phyloP scores from a whole-genome alignment of 208 protist species.

The Acanthamoeba healyi region DNA sequence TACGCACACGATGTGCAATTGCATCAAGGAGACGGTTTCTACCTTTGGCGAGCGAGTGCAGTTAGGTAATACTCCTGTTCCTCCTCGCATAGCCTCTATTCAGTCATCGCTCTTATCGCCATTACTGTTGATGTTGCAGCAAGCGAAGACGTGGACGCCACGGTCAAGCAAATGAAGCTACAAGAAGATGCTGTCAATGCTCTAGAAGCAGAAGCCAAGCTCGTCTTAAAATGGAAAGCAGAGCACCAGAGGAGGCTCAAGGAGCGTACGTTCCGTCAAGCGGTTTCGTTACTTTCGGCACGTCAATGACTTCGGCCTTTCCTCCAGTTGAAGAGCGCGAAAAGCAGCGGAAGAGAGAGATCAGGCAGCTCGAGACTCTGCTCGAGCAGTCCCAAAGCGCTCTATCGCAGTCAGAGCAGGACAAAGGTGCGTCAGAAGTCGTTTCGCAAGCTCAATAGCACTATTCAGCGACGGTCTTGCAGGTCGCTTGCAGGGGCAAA shows the following conservation, averaged over 20 bases:
- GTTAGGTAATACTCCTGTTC: not conserved
- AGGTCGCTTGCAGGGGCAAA: constrained; percentile 1
- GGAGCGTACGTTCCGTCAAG: constrained; percentile 4
- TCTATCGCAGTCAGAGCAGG: not conserved
- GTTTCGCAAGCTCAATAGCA: not conserved
- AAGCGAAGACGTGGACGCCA: not conserved
- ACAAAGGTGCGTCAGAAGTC: not conserved
- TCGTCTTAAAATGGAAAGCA: constrained; percentile 5
- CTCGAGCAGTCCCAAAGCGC: constrained; percentile 3
- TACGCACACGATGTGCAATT: constrained; percentile 67
- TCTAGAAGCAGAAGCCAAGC: not conserved
- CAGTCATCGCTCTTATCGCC: not conserved
- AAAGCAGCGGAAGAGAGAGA: not conserved
- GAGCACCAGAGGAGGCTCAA: not conserved
- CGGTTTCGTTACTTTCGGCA: not conserved
- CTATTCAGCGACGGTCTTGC: too few relatives aligned
- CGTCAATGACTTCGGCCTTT: not conserved
- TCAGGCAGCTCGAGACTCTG: not conserved
- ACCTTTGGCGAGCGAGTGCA: constrained; percentile 52
- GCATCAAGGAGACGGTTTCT: constrained; percentile 46
- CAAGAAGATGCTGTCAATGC: not conserved
- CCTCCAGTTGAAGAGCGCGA: not conserved
- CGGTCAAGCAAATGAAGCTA: not conserved
- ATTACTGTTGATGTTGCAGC: not conserved
- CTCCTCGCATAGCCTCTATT: not conserved